Percentiles rank a stretch among this genome's conserved stretches.
These are phyloP conservation scores for Coprinellus micaceus DNA, from an alignment of 768 basidiomycete genomes.

Conservation along the genomic window DNA sequence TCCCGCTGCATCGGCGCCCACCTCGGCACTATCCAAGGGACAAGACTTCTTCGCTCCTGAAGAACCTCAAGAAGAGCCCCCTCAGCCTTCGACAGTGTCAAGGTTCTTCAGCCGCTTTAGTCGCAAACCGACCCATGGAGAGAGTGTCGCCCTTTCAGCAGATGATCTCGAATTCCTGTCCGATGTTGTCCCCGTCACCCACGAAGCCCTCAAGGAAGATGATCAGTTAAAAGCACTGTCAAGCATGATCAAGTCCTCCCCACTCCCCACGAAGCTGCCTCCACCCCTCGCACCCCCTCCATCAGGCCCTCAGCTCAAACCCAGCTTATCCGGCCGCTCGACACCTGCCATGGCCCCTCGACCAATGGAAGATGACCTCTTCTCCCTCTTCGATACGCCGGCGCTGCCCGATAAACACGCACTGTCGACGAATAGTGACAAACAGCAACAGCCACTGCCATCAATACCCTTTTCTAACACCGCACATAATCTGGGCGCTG, in stretches of 20 bases:
- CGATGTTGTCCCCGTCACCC: conserved; percentile 58
- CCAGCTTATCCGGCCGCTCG: not conserved
- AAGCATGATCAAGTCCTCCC: conserved; percentile 33
- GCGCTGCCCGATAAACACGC: conserved; percentile 10
- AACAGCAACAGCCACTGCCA: conserved; percentile 13
- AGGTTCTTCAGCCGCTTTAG: conserved; percentile 80
- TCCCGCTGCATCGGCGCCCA: not conserved
- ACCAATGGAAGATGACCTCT: conserved; percentile 15
- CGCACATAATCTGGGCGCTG: conserved; percentile 9
- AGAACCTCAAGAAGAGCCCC: conserved; percentile 19
- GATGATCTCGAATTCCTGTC: conserved; percentile 83
- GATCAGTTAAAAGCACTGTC: conserved; percentile 35
- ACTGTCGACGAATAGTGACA: conserved; percentile 6
- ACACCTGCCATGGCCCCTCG: not conserved
- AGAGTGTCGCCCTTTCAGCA: conserved; percentile 66
- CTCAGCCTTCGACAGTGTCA: conserved; percentile 68
- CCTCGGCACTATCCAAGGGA: conserved; percentile 2
- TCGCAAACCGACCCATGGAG: conserved; percentile 37
- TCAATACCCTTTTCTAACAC: conserved; percentile 11
- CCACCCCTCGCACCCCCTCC: conserved; percentile 42
- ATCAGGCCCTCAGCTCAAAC: conserved; percentile 17
- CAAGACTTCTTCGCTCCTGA: conserved; percentile 17
- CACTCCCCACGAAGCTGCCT: conserved; percentile 41
- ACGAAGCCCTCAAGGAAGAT: conserved; percentile 36
- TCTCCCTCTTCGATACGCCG: conserved; percentile 25